Evolutionary conservation across 257 asterid genomes (phyloP), one percentile per base, ranked within the genome.

Genomic region (Agastache rugosa): DNA sequence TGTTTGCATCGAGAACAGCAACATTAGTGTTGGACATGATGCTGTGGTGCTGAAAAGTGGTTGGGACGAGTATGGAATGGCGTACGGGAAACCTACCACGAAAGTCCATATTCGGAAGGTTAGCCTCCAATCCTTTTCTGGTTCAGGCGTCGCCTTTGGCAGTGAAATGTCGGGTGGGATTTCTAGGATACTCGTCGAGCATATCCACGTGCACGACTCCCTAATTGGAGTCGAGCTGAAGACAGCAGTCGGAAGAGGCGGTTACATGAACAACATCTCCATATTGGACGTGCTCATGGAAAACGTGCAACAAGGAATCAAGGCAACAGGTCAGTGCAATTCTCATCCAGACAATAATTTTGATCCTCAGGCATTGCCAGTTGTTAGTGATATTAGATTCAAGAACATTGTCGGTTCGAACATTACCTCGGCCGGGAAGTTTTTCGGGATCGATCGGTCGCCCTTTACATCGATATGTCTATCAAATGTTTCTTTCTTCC

Each of bases 111-210:
- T 94, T 44, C 80, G 90, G 54, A 75, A 77, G 63, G 80, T 82
- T 44, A 78, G 53, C 50, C 82, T 94, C 31, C 89, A 76, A 45
- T 87, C 97, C 2, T 77, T 83, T 44, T 44, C 82, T 0, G 97
- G 97, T n/a, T 77, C 98, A 2, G 96, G 85, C 5, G 29, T 94
- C 2, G 96, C 96, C 69, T 79, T 91, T 42, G 98, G 98, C 39
- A 92, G 93, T 42, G 97, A 94, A 73, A 94, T 94, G 98, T 94
- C 98, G 0, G 98, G 98, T 6, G 98, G 98, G 29, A 86, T 94
- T 63, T 91, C 98, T 16, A 39, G 34, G 15, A 37, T 90, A 47
- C 71, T 88, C 2, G 85, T 85, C 11, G 96, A 94, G 83, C 70
- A 80, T 8, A 81, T 85, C 61, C 75, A 77, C 44, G 41, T 94